phyloP scores from a whole-genome alignment of 2,329 filamentous ascomycete species.

The Trichoderma asperellum region DNA sequence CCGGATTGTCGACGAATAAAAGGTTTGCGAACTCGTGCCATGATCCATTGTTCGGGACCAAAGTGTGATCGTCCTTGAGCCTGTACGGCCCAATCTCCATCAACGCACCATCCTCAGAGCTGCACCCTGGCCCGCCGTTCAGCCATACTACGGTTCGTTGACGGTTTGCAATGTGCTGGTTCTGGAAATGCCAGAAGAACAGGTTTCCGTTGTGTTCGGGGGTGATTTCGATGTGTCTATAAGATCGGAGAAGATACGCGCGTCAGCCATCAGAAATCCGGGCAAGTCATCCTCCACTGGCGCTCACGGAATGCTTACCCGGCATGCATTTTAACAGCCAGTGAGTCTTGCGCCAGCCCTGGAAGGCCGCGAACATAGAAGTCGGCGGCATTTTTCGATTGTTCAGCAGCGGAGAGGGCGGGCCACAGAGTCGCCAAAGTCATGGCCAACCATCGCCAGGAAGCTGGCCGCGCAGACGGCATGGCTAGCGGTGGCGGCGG shows the following conservation, averaged over 20 bases:
- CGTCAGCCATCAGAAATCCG: constrained; percentile 33
- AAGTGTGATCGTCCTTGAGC: constrained; percentile 70
- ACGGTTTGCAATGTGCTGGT: constrained; percentile 89
- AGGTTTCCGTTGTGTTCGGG: constrained; percentile 86
- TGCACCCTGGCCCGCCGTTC: constrained; percentile 95
- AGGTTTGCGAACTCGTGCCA: constrained; percentile 99
- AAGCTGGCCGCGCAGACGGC: constrained; percentile 11
- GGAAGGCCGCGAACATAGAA: constrained; percentile 89
- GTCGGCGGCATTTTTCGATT: constrained; percentile 60
- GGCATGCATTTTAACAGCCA: constrained; percentile 94
- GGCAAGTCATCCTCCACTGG: not conserved
- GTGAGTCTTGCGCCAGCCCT: constrained; percentile 72
- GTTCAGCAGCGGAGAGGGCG: constrained; percentile 39
- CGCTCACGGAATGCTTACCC: constrained; percentile 64
- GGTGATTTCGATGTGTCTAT: constrained; percentile 87
- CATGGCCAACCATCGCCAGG: constrained; percentile 39
- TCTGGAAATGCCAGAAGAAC: constrained; percentile 99
- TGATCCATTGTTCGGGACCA: constrained; percentile 87
- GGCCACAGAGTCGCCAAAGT: constrained; percentile 50
- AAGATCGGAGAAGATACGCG: constrained; percentile 24
- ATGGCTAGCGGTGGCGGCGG: constrained; percentile 27
- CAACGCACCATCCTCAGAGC: constrained; percentile 92
- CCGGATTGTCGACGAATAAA: constrained; percentile 95
- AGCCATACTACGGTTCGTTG: constrained; percentile 95
- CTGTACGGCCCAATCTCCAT: constrained; percentile 97